A percentile compares a stretch with the other conserved stretches of the same genome.
These are phyloP conservation scores for Croton setiger DNA, from an alignment of 441 rosid species.

Conservation along the genomic window DNA sequence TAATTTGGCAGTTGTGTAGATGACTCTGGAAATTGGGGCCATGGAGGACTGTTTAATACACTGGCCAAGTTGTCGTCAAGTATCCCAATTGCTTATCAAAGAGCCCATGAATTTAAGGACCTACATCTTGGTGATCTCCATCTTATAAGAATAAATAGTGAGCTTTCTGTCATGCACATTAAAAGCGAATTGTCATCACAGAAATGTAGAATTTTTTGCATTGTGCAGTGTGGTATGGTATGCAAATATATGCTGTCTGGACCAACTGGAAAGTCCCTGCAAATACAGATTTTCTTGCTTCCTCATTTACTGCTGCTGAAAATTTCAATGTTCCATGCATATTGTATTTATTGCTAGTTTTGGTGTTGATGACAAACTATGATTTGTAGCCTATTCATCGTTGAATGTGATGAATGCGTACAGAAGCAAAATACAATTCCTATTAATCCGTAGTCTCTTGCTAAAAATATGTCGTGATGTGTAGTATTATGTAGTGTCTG, in stretches of 20 bases:
- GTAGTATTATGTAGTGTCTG: background rate
- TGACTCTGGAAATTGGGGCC: conserved; percentile 90
- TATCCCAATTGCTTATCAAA: conserved; percentile 52
- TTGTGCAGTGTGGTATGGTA: background rate
- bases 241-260: background rate
- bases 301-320: background rate
- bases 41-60: conserved; percentile 83
- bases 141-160: conserved; percentile 64
- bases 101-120: conserved; percentile 68
- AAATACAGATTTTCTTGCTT: background rate
- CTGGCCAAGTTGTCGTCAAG: conserved; percentile 51
- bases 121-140: conserved; percentile 90
- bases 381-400: background rate
- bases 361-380: background rate
- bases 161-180: conserved; percentile 20
- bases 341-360: background rate
- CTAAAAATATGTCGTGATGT: background rate
- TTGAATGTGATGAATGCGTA: conserved; percentile 1
- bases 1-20: conserved; percentile 66
- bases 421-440: background rate
- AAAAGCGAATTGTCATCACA: background rate
- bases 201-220: background rate
- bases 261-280: background rate
- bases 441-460: background rate
- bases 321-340: background rate